These are phyloP conservation scores for Trichoderma polysporum DNA, from an alignment of 2,329 filamentous ascomycete genomes.

Conservation along the genomic window DNA sequence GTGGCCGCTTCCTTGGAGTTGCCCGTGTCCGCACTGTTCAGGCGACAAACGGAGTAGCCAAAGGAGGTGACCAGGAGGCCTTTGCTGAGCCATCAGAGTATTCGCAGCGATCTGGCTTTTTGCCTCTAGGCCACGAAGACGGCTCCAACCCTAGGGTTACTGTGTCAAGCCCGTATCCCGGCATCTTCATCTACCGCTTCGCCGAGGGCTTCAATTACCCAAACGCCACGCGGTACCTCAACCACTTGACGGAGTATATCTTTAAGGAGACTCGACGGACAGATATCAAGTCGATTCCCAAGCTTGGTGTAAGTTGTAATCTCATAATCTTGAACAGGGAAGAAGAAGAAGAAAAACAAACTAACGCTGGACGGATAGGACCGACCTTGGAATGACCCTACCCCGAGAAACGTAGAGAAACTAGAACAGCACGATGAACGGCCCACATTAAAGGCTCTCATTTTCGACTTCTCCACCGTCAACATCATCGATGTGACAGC, in stretches of 20 bases:
- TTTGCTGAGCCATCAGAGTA: constrained; percentile 48
- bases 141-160: constrained; percentile 50
- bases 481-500: constrained; percentile 57
- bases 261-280: constrained; percentile 48
- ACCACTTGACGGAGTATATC: constrained; percentile 48
- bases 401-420: constrained; percentile 37
- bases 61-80: constrained; percentile 33
- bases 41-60: constrained; percentile 45
- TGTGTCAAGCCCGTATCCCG: constrained; percentile 50
- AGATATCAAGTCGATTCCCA: constrained; percentile 44
- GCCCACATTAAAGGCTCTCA: constrained; percentile 54
- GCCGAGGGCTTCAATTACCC: constrained; percentile 57
- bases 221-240: constrained; percentile 52
- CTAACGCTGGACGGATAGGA: constrained; percentile 33
- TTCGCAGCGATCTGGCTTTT: constrained; percentile 42
- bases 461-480: constrained; percentile 56
- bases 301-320: constrained; percentile 25
- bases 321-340: not conserved
- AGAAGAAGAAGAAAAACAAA: not conserved
- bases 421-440: constrained; percentile 38
- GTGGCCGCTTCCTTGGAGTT: constrained; percentile 74
- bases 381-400: constrained; percentile 58
- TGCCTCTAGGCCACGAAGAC: constrained; percentile 51
- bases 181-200: constrained; percentile 57
- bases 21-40: constrained; percentile 82